Evolutionary conservation across 1,284 basidiomycete genomes (phyloP).

Genomic region (Neolentinus lepideus): DNA sequence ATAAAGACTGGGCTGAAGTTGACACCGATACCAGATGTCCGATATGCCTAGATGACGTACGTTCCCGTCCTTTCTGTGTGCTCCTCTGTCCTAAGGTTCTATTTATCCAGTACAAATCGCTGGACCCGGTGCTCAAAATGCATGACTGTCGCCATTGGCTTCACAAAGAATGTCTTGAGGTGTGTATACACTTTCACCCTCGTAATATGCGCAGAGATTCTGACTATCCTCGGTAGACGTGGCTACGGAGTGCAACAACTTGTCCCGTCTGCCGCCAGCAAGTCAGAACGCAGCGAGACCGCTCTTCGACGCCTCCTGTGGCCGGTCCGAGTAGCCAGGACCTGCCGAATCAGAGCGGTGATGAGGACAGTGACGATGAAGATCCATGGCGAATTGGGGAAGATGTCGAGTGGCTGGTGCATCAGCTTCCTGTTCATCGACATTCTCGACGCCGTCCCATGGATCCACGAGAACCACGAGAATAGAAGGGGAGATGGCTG

Average conservation of each 20-base stretch:
- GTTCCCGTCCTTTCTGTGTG: constrained; percentile 19
- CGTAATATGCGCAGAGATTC: background rate
- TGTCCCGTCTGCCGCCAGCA: constrained; percentile 59
- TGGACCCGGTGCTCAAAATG: constrained; percentile 53
- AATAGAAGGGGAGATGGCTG: too few relatives aligned
- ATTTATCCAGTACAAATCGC: constrained; percentile 43
- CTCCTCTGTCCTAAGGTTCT: constrained; percentile 8
- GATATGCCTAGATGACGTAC: constrained; percentile 73
- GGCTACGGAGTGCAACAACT: constrained; percentile 56
- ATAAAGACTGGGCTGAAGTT: constrained; percentile 55
- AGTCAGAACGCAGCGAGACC: constrained; percentile 1
- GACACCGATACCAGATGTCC: constrained; percentile 68
- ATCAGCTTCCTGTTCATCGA: too few relatives aligned
- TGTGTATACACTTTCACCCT: constrained; percentile 21
- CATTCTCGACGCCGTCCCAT: too few relatives aligned
- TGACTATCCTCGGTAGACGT: constrained; percentile 39
- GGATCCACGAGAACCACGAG: too few relatives aligned
- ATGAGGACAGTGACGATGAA: background rate
- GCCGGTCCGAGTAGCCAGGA: background rate
- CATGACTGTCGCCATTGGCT: constrained; percentile 71
- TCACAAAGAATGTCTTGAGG: constrained; percentile 65
- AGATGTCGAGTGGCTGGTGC: background rate
- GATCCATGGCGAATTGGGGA: background rate
- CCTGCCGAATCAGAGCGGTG: background rate
- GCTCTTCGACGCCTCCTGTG: background rate